A percentile compares a stretch with the other conserved stretches of the same genome.
Evolutionary conservation across 345 rosid genomes (phyloP).

Genomic region (Populus ilicifolia): DNA sequence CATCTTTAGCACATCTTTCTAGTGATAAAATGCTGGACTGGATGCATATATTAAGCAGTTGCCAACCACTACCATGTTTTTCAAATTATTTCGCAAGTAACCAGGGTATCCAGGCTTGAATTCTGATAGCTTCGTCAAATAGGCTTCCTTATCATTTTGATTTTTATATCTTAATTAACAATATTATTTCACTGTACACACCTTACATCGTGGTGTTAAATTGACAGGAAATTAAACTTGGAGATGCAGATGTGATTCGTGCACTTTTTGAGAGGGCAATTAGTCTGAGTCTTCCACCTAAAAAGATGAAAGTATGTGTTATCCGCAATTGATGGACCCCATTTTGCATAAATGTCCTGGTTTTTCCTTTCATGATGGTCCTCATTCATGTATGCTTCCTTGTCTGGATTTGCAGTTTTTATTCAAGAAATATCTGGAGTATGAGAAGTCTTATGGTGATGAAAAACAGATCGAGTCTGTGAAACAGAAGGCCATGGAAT

Average conservation of each 20-base stretch:
- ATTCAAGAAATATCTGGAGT: slow-evolving; percentile 81
- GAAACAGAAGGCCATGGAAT: slow-evolving; percentile 79
- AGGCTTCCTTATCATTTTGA: background rate
- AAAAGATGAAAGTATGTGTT: slow-evolving; percentile 69
- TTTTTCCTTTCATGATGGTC: background rate
- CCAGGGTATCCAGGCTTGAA: no score
- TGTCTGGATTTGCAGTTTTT: slow-evolving; percentile 52
- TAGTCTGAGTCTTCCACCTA: slow-evolving; percentile 77
- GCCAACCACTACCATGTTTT: no score
- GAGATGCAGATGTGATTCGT: slow-evolving; percentile 63
- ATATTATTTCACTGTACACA: background rate
- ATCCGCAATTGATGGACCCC: background rate
- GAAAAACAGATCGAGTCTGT: slow-evolving; percentile 61
- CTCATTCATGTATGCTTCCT: slow-evolving; percentile 5
- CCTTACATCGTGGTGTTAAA: slow-evolving; percentile 10
- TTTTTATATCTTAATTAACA: background rate
- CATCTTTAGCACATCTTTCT: no score
- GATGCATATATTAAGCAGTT: no score
- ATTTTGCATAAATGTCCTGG: background rate
- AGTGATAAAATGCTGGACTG: no score
- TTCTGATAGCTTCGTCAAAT: no score
- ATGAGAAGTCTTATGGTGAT: slow-evolving; percentile 59
- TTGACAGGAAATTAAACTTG: slow-evolving; percentile 72
- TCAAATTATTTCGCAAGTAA: no score
- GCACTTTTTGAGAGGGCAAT: slow-evolving; percentile 82